These are phyloP conservation scores for Peltaster fructicola DNA, from an alignment of 2,329 filamentous ascomycete species.

Conservation along the genomic window DNA sequence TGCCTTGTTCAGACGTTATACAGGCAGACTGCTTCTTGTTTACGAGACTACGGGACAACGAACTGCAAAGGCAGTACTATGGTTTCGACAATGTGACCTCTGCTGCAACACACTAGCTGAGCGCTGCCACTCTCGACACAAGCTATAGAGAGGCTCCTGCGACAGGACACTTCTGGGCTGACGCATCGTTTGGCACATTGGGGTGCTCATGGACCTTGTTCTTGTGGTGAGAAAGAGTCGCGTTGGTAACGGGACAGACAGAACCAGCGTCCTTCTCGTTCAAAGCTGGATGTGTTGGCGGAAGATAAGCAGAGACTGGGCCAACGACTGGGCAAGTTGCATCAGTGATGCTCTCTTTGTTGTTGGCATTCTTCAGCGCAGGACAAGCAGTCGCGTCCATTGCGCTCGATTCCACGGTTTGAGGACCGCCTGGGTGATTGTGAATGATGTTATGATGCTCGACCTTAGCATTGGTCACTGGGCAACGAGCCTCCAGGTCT, in stretches of 20 bases:
- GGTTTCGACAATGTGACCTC: too few relatives aligned
- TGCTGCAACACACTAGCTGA: too few relatives aligned
- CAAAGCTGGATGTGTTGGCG: constrained; percentile 25
- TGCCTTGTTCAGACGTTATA: too few relatives aligned
- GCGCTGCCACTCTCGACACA: too few relatives aligned
- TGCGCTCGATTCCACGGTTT: constrained; percentile 10
- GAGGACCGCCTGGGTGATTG: constrained; percentile 23
- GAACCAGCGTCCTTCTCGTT: constrained; percentile 20
- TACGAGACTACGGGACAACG: too few relatives aligned
- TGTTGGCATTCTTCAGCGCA: constrained; percentile 22
- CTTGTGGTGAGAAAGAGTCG: constrained; percentile 26
- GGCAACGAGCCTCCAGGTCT: constrained; percentile 26
- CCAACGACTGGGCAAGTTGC: constrained; percentile 28
- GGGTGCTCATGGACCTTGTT: constrained; percentile 25
- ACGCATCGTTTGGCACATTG: constrained; percentile 20
- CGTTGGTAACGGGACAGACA: constrained; percentile 28
- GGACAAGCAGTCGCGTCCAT: constrained; percentile 24
- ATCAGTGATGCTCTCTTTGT: constrained; percentile 23
- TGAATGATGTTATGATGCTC: constrained; percentile 25
- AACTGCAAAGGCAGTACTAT: too few relatives aligned
- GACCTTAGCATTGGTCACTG: constrained; percentile 27
- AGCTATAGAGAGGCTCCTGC: too few relatives aligned
- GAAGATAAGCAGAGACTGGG: constrained; percentile 22
- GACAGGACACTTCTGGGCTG: constrained; percentile 25
- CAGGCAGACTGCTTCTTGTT: too few relatives aligned